Evolutionary conservation across 805 yeast species (phyloP).

Genomic region (Hanseniaspora singularis): DNA sequence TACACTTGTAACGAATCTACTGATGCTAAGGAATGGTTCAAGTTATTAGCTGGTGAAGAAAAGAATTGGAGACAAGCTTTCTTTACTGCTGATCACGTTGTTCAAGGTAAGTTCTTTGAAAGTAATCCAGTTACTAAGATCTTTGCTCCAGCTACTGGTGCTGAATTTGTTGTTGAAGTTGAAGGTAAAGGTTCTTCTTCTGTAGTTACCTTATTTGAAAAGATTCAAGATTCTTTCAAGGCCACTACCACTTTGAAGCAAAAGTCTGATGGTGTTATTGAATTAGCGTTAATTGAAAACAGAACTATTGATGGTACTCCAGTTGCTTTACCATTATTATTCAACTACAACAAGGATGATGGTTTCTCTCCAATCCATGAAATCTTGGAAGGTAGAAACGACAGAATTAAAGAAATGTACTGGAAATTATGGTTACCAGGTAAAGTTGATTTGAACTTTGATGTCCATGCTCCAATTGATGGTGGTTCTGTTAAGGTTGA

Average conservation of each 20-base stretch:
- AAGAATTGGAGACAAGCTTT: constrained; percentile 89
- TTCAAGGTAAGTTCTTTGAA: constrained; percentile 73
- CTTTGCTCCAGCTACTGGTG: constrained; percentile 49
- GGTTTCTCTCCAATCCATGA: constrained; percentile 96
- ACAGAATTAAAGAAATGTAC: constrained; percentile 87
- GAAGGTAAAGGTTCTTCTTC: constrained; percentile 43
- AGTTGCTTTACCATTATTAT: constrained; percentile 64
- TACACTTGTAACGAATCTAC: constrained; percentile 33
- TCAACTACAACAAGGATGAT: constrained; percentile 65
- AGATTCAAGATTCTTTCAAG: constrained; percentile 54
- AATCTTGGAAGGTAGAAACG: constrained; percentile 79
- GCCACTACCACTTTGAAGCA: constrained; percentile 55
- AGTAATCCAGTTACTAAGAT: constrained; percentile 70
- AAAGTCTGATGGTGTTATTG: constrained; percentile 35
- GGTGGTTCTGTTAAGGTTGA: constrained; percentile 62
- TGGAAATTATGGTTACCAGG: constrained; percentile 91
- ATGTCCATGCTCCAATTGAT: constrained; percentile 56
- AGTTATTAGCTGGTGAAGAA: constrained; percentile 63
- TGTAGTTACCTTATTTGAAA: constrained; percentile 53
- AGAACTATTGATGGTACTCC: constrained; percentile 72
- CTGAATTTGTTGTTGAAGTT: constrained; percentile 52
- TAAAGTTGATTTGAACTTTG: constrained; percentile 51
- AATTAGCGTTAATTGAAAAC: constrained; percentile 68
- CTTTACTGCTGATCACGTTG: constrained; percentile 62
- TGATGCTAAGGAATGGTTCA: constrained; percentile 49